A percentile compares a stretch with the other conserved stretches of the same genome.
These are phyloP conservation scores for Corymbia citriodora DNA, from an alignment of 441 rosid species.

Conservation along the genomic window DNA sequence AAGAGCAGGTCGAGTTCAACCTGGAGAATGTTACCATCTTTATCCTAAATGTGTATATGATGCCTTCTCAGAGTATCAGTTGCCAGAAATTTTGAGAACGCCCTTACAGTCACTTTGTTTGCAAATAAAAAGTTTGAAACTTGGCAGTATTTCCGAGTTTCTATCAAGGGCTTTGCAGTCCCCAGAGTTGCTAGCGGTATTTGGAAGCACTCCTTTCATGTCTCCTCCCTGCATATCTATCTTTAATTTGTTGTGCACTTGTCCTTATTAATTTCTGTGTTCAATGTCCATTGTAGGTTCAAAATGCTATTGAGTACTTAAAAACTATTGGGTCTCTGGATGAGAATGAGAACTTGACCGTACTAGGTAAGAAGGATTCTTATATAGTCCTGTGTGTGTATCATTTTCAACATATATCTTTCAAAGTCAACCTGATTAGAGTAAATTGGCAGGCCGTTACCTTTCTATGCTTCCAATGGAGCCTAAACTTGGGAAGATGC, in stretches of 20 bases:
- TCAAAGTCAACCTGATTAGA: conserved; percentile 1
- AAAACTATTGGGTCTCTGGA: conserved; percentile 86
- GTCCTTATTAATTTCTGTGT: neutral
- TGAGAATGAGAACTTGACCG: conserved; percentile 67
- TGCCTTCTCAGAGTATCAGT: conserved; percentile 80
- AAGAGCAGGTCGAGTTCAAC: conserved; percentile 92
- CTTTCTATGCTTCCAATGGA: conserved; percentile 86
- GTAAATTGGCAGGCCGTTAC: conserved; percentile 57
- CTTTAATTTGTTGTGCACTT: neutral
- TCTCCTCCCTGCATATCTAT: conserved; percentile 1
- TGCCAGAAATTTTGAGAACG: conserved; percentile 93
- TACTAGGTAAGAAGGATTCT: conserved; percentile 42
- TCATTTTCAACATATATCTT: neutral
- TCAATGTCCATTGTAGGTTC: conserved; percentile 40
- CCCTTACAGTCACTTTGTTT: conserved; percentile 89
- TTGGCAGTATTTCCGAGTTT: conserved; percentile 79
- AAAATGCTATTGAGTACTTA: conserved; percentile 85
- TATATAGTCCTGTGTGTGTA: neutral
- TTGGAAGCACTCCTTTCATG: neutral
- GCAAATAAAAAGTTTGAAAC: conserved; percentile 84
- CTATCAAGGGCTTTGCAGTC: conserved; percentile 86
- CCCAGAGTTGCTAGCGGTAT: conserved; percentile 79
- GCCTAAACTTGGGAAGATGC: conserved; percentile 98
- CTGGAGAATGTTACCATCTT: conserved; percentile 86
- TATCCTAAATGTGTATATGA: conserved; percentile 84